Base-by-base conservation (phyloP, 306 rosid genomes). In the Coriaria nepalensis region DNA sequence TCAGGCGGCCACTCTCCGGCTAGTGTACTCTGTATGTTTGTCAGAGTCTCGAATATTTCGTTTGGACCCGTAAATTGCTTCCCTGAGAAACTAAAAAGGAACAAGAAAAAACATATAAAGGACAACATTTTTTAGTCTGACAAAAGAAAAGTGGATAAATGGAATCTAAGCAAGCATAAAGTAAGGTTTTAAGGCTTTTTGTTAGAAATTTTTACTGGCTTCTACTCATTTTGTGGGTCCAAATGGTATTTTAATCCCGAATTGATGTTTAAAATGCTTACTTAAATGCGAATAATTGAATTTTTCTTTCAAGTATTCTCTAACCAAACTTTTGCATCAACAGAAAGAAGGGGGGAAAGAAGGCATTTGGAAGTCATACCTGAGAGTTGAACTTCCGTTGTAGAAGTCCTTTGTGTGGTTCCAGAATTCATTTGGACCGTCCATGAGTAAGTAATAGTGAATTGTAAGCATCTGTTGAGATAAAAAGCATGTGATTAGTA, bases 1-100 rank as follows among this genome's bases (percentile, higher is more conserved):
- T 84, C 95, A 13, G 93, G 77, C 49, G 95, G 95, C 97, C 97
- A 84, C 8, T 84, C 87, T 13, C 97, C 95, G 0, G 82, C 75
- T 64, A 90, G 63, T 9, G 95, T 90, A 9, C 73, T 74, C 35
- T 92, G 72, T 34, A 81, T 75, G 36, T 71, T 76, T 11, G 95
- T 81, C 42, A 84, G 66, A 11, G 71, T 49, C 2, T 65, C 52
- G 35, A 81, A 77, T 43, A 84, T 81, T 37, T 67, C 75, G 44
- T 61, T 68, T 61, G 79, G 72, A 60, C 95, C 95, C 44, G 57
- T 37, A 34, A 66, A 61, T 43, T 81, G 80, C 74, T 90, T 73
- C 39, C 82, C 93, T 32, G 94, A 79, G 71, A 84, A 90, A 68
- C 97, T 90, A 51, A 44, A 59, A 48, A 54, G 33, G 13, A 14